Conservation (phyloP, 2,329 filamentous ascomycete species). For the Xylariomycetidae sp. region DNA sequence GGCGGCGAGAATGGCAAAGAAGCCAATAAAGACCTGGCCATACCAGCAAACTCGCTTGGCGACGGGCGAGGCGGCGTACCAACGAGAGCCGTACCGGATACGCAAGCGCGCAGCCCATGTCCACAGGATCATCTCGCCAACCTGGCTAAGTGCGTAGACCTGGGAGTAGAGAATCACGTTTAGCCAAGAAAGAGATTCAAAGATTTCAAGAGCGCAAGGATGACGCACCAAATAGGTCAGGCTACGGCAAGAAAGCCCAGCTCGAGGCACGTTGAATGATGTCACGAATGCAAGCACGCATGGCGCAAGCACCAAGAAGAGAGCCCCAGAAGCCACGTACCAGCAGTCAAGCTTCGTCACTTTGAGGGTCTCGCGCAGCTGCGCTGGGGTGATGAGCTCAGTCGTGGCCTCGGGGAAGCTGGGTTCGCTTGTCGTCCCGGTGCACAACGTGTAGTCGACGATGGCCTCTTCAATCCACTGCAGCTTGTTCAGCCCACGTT, state of each 20-base stretch:
- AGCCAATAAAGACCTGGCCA: constrained; percentile 24
- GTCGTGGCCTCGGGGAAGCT: no score
- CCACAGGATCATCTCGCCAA: constrained; percentile 26
- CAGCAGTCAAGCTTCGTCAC: constrained; percentile 16
- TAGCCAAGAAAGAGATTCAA: no score
- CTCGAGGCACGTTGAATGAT: constrained; percentile 27
- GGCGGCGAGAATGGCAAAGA: constrained; percentile 23
- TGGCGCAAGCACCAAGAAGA: constrained; percentile 21
- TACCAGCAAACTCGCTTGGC: constrained; percentile 24
- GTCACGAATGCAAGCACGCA: constrained; percentile 27
- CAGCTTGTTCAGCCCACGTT: constrained; percentile 26
- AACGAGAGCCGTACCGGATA: constrained; percentile 19
- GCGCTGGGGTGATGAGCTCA: no score
- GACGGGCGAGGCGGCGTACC: constrained; percentile 18
- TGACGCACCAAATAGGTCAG: constrained; percentile 27
- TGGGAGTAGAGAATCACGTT: no score
- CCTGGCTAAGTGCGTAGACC: constrained; percentile 29
- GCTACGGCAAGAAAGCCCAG: constrained; percentile 27
- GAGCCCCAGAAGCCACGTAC: constrained; percentile 15
- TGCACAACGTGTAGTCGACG: constrained; percentile 16
- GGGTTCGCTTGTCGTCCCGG: no score
- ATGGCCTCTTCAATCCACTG: constrained; percentile 26
- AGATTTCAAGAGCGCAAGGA: no score
- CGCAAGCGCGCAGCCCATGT: constrained; percentile 20
- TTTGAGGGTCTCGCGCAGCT: constrained; percentile 13